These are phyloP conservation scores for Lactarius sanguifluus DNA, from an alignment of 768 basidiomycete species.

Conservation along the genomic window DNA sequence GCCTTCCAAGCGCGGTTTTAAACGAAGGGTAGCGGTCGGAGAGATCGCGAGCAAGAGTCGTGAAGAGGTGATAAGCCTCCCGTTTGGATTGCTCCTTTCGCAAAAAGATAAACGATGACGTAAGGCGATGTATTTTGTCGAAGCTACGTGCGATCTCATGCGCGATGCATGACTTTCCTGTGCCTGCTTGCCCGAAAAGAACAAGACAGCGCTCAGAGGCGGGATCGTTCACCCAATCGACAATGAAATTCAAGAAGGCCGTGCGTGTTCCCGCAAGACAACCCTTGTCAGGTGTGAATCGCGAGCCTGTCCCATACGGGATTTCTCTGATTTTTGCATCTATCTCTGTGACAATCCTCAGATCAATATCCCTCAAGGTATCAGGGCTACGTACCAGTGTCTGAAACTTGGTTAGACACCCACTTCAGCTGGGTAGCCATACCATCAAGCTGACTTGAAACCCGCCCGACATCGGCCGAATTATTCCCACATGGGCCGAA, in stretches of 20 bases:
- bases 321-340: not conserved
- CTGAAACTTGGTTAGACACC: not conserved
- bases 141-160: not conserved
- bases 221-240: not conserved
- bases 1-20: not conserved
- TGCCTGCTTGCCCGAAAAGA: slow-evolving; percentile 4
- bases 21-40: not conserved
- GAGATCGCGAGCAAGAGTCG: slow-evolving; percentile 1
- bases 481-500: not conserved
- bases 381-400: not conserved
- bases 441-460: not conserved
- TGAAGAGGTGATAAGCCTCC: not conserved
- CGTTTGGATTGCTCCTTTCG: not conserved
- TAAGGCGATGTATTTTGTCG: not conserved
- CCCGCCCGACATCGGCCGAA: not conserved
- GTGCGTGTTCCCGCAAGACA: not conserved
- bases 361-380: not conserved
- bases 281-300: not conserved
- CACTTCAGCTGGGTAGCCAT: not conserved
- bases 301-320: not conserved
- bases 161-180: too few species aligned
- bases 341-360: not conserved
- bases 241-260: not conserved
- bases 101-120: not conserved
- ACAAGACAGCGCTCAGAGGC: not conserved